These are phyloP conservation scores for Trichophyton simii DNA, from an alignment of 2,329 filamentous ascomycete genomes.

Conservation along the genomic window DNA sequence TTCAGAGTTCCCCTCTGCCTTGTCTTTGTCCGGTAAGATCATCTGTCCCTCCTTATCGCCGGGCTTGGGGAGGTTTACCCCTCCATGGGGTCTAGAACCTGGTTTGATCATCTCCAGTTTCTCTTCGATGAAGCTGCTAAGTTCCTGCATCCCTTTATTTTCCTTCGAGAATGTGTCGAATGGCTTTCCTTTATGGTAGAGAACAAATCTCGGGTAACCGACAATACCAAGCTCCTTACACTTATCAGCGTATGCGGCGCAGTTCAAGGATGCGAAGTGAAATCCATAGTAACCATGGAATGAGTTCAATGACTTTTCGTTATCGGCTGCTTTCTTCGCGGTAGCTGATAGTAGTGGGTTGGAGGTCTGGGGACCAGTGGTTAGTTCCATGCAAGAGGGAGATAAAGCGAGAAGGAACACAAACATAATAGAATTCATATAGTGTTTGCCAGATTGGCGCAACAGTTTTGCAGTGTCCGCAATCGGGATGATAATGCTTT, in stretches of 20 bases:
- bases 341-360: constrained; percentile 48
- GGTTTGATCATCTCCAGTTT: constrained; percentile 66
- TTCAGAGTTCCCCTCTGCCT: not conserved
- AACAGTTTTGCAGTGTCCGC: constrained; percentile 62
- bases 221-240: constrained; percentile 56
- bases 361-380: constrained; percentile 51
- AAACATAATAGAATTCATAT: constrained; percentile 74
- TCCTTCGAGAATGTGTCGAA: constrained; percentile 50
- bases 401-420: constrained; percentile 9
- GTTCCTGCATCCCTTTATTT: constrained; percentile 50
- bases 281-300: constrained; percentile 82
- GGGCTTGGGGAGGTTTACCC: constrained; percentile 56
- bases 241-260: constrained; percentile 66
- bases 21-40: constrained; percentile 29
- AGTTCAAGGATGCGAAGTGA: constrained; percentile 76
- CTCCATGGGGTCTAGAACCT: constrained; percentile 58
- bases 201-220: constrained; percentile 62
- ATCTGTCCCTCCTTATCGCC: constrained; percentile 46
- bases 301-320: constrained; percentile 43
- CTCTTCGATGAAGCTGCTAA: constrained; percentile 63
- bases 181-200: constrained; percentile 68
- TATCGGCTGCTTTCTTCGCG: constrained; percentile 35
- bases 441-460: constrained; percentile 81
- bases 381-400: constrained; percentile 15
- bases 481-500: constrained; percentile 42